Evolutionary conservation across 805 yeast genomes (phyloP), one percentile per base, ranked within the genome.

Genomic region (Starmerella vaccinii): DNA sequence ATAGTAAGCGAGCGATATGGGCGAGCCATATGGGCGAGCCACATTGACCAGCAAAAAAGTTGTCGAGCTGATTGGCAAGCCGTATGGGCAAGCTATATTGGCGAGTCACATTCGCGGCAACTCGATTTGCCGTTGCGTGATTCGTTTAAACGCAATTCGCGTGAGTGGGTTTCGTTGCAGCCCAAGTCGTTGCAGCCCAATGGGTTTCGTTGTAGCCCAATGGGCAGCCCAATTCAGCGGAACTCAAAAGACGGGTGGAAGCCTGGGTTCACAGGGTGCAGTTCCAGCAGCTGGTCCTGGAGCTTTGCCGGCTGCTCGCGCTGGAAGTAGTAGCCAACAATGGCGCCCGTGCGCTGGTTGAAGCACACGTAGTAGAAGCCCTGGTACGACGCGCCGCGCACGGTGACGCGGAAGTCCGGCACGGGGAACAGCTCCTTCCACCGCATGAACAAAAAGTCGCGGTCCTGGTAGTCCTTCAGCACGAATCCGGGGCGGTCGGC

Each of bases 361-460:
- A 43, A 16, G 10, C 46, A 43, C 12, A 43, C 46, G 29, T 43
- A 43, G 29, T 43, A 43, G 26, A 43, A 43, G 6, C 46, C 46
- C 21, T 43, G 35, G 38, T 43, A 43, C 13, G 46, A 43, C 26
- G 46, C 46, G 21, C 46, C 46, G n/a, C 29, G 26, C 27, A 43
- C 38, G 19, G 35, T 21, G n/a, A 29, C 21, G 6, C 21, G 21
- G 38, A 30, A 33, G 29, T 43, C 46, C 21, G 46, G 46, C 15
- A 43, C 29, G 27, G 46, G 46, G 13, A 43, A 43, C 5, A 43
- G 38, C 46, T 43, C 46, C 16, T 43, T 43, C 46, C 35, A 32
- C 16, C 46, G 46, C 46, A 43, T 43, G 22, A 43, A 43, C 27
- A 43, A 16, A 33, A 8, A 19, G 9, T 43, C 38, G 18, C 32